Base-by-base conservation (phyloP, 129 eudicot species). In the Flaveria ramosissima region DNA sequence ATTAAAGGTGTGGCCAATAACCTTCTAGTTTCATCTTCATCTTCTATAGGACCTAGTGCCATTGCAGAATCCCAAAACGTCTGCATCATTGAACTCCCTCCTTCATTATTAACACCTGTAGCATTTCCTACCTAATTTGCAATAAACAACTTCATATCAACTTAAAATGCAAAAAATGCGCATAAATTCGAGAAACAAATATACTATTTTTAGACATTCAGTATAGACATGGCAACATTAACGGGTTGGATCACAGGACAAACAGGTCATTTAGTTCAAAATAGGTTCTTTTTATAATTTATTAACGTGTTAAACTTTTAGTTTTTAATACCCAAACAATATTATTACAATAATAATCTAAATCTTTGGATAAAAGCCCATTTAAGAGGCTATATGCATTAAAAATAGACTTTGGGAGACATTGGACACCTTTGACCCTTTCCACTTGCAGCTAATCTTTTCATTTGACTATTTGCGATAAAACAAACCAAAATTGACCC, bases 31-130 rank as follows among this genome's bases (percentile, higher is more conserved):
- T 93, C 98, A 13, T 90, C 98, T 16, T 92, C 93, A 32, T 70
- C 82, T 5, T 91, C 96, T 26, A 45, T 46, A 21, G 93, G 95
- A 85, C 82, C 39, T 74, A 86, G 69, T 59, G 81, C 91, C 97
- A 91, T 87, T 16, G 97, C 96, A 76, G 98, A 90, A 84, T 91
- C 98, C 98, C 96, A 93, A 84, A 93, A 93, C 51, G 81, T 89
- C 80, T 93, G 97, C 98, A 93, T 85, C 97, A 89, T 81, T 32
- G 86, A 84, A 76, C 70, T 85, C 81, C 97, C 84, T 67, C 87
- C 93, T 72, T 91, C 98, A 70, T 75, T 89, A 80, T 72, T 90
- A 52, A 75, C 84, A 53, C 91, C 97, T 45, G 89, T 83, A 78
- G 96, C 72, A 84, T 75, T 89, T 74, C 98, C 98, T 75, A 93